A percentile compares a stretch with the other conserved stretches of the same genome.
Conservation (phyloP, 139 green algal species). For the Coelastrella sp. region DNA sequence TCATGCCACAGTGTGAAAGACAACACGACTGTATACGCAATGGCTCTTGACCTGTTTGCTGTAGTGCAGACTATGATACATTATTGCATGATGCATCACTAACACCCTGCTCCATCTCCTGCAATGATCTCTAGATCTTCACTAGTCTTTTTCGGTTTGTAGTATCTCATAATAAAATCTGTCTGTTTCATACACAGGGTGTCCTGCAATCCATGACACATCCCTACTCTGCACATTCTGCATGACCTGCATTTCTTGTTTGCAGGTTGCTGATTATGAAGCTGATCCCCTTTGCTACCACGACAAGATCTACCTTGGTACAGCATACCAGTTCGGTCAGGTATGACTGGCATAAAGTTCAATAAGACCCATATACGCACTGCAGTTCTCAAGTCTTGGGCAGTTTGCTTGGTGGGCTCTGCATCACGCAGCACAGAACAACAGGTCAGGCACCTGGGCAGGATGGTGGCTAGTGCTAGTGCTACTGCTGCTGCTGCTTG, state of each 20-base stretch:
- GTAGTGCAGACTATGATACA: not conserved
- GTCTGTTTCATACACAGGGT: not conserved
- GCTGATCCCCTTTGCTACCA: not conserved
- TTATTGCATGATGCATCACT: not conserved
- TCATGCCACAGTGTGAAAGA: not conserved
- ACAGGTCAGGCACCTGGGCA: not conserved
- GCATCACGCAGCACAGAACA: not conserved
- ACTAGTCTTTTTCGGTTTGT: not conserved
- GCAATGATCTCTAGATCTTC: no score
- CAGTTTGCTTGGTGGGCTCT: not conserved
- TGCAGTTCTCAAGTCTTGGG: no score
- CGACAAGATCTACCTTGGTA: not conserved
- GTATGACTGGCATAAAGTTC: not conserved
- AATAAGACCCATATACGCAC: not conserved
- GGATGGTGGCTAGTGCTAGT: not conserved
- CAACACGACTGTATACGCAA: not conserved
- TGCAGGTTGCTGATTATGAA: not conserved
- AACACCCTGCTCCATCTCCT: no score
- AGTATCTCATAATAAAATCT: not conserved
- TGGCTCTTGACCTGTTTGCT: not conserved
- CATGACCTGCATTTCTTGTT: not conserved
- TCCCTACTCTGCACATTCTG: not conserved
- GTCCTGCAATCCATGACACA: not conserved
- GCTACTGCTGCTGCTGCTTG: not conserved
- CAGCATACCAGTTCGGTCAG: not conserved